Base-by-base conservation (phyloP, 1,139 yeast species). In the Protomyces inouyei region DNA sequence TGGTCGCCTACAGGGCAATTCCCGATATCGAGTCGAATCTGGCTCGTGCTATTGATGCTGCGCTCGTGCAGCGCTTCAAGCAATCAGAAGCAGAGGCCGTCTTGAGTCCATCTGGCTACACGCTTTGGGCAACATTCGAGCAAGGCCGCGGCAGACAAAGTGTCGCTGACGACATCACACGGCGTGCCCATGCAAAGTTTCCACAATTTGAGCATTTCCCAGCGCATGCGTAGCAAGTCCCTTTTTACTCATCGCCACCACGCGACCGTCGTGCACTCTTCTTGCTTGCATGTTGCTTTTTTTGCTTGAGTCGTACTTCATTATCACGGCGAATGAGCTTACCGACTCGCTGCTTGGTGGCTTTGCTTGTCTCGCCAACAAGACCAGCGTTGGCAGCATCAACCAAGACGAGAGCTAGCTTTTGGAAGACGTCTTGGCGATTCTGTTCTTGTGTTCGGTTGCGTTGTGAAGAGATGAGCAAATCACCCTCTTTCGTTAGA, bases 401-500 rank as follows among this genome's bases (percentile, higher is more conserved):
- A 10, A 38, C 52, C n/a, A 59, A 21, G 52, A 59, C 23, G 10
- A 46, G 25, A 4, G 63, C 63, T 12, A 59, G 45, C 43, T 59
- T 59, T 21, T 45, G 57, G 18, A 40, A 59, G 9, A 52, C 53
- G 21, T 59, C 63, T 32, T 59, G 52, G 9, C 55, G 55, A 53
- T 59, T 59, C 52, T 52, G 56, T 28, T 59, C 63, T 35, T 59
- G 63, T 9, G 63, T 52, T 1, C 63, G 57, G 23, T 43, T 59
- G 12, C 57, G 53, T 28, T 59, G 63, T 12, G 57, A 38, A 25
- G 52, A 52, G 10, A 59, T 52, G 21, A 59, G 37, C 23, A 59
- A 16, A 23, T 59, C 57, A 12, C 63, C 63, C n/a, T 52, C 57
- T 21, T 59, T 59, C 18, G 63, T 59, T 18, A 59, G 43, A 16